Percentiles rank a stretch among this genome's conserved stretches.
These are phyloP conservation scores for Lichtheimia corymbifera DNA, from an alignment of 371 early-diverging fungal species.

Conservation along the genomic window DNA sequence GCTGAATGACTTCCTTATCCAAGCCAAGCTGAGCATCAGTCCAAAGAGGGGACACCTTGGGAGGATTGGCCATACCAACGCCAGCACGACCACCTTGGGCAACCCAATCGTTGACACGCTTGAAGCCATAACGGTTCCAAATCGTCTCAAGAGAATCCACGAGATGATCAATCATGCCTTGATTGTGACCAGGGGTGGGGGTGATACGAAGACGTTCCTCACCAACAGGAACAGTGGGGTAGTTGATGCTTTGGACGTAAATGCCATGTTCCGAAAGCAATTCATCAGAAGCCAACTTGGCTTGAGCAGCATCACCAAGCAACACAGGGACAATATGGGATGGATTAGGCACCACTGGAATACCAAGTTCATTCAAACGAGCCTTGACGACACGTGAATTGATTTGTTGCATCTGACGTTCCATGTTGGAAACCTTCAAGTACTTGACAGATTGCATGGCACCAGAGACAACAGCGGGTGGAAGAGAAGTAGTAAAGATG, in stretches of 20 bases:
- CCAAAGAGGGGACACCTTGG: constrained; percentile 60
- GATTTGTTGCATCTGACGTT: constrained; percentile 90
- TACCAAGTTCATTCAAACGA: constrained; percentile 77
- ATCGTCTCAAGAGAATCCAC: constrained; percentile 83
- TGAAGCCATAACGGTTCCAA: constrained; percentile 86
- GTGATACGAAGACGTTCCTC: constrained; percentile 98
- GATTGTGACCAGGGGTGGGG: constrained; percentile 93
- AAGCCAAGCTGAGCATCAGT: constrained; percentile 58
- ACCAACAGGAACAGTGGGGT: constrained; percentile 93
- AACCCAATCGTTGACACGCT: constrained; percentile 84
- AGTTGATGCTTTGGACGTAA: constrained; percentile 98
- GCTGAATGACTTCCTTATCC: constrained; percentile 14
- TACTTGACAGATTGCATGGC: constrained; percentile 91
- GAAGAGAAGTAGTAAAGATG: constrained; percentile 98
- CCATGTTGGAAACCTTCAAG: constrained; percentile 78
- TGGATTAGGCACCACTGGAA: constrained; percentile 97
- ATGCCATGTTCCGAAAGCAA: constrained; percentile 86
- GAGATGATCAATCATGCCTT: constrained; percentile 79
- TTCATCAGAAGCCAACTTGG: constrained; percentile 91
- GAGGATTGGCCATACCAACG: constrained; percentile 63
- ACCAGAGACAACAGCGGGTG: constrained; percentile 92
- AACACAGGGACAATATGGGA: constrained; percentile 98
- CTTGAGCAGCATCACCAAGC: constrained; percentile 93
- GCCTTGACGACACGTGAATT: constrained; percentile 87
- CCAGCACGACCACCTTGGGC: constrained; percentile 87